Base-by-base conservation (phyloP, 306 rosid genomes). In the Gynostemma pentaphyllum region DNA sequence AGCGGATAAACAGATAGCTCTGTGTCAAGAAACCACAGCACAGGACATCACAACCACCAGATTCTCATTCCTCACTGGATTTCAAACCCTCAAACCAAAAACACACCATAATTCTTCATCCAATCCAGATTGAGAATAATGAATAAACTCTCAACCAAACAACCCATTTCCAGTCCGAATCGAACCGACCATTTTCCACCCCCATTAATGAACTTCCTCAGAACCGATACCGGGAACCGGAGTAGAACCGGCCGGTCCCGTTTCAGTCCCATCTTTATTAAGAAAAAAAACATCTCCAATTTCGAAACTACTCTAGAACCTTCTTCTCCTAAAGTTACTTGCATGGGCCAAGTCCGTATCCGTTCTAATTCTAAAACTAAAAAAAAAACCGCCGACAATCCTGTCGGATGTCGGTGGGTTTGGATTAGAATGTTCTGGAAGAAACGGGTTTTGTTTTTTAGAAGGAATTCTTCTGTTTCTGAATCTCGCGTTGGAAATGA, bases 301-400 rank as follows among this genome's bases (percentile, higher is more conserved):
- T n/a, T 70, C 64, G 87, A 84, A 74, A 78, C 90, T 16, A 78
- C 90, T 16, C 83, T 76, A 62, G 90, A 84, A 62, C 90, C 90
- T 0, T 76, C 90, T 74, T 84, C 90, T 39, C 90, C 86, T 0
- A 84, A 84, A 23, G 90, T 84, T 44, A 81, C 86, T 2, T 84
- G 89, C 83, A 84, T 84, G 86, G 89, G 89, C 1, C 89, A 81
- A 68, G 89, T 84, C 1, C 75, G 82, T 9, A 72, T 72, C 16
- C 81, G 83, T 63, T 66, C 85, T 2, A n/a, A n/a, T n/a, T 45
- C 45, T 22, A 18, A 13, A 49, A 18, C 41, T 7, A n/a, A n/a
- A n/a, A n/a, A n/a, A n/a, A n/a, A n/a, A 10, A 12, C 56, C 39
- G 52, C 47, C 22, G 28, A 70, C n/a, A 64, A 64, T 22, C 36